Evolutionary conservation across 345 rosid genomes (phyloP).

Genomic region (Moringa oleifera): DNA sequence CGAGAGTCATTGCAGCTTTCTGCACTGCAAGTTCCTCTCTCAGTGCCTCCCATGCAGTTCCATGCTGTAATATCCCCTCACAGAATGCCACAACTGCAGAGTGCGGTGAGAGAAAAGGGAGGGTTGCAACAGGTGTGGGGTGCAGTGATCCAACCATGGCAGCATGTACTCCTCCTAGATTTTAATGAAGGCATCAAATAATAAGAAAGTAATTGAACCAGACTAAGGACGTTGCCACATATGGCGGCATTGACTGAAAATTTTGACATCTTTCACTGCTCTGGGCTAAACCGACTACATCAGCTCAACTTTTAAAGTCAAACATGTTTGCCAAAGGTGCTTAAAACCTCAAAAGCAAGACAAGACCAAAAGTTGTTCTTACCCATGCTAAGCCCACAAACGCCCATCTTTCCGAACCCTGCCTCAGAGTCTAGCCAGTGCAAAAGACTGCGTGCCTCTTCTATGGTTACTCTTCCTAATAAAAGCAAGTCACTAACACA

Average conservation of each 20-base stretch:
- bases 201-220: conserved; percentile 2
- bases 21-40: conserved; percentile 81
- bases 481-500: conserved; percentile 97
- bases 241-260: background rate
- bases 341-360: conserved; percentile 3
- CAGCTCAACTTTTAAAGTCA: background rate
- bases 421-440: conserved; percentile 82
- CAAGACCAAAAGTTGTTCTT: conserved; percentile 17
- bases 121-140: conserved; percentile 93
- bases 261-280: conserved; percentile 3
- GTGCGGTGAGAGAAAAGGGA: conserved; percentile 97
- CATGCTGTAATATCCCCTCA: conserved; percentile 89
- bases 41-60: conserved; percentile 97
- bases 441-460: conserved; percentile 86
- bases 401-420: conserved; percentile 94
- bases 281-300: conserved; percentile 1
- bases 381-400: conserved; percentile 99
- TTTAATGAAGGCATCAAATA: conserved; percentile 22
- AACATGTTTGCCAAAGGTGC: background rate
- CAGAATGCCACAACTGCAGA: conserved; percentile 99
- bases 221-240: background rate
- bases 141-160: conserved; percentile 99
- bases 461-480: conserved; percentile 89
- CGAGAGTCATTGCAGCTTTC: conserved; percentile 73
- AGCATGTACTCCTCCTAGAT: conserved; percentile 92